Evolutionary conservation across 495 filamentous ascomycete species (phyloP).

Genomic region (Aspergillus nidulans): DNA sequence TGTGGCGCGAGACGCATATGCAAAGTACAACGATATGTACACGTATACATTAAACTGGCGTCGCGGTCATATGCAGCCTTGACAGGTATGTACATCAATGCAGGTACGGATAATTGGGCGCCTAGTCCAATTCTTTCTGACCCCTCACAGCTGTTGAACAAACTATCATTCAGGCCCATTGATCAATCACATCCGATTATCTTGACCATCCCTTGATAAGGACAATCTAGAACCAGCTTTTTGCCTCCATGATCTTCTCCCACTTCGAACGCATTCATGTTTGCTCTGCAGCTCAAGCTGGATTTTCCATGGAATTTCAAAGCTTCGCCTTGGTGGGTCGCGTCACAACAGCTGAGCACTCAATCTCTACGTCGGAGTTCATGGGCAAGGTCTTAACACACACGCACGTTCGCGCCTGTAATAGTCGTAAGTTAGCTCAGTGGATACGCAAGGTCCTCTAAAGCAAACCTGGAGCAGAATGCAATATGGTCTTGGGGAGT

Average conservation of each 20-base stretch:
- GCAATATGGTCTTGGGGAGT: not conserved
- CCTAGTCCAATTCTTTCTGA: not conserved
- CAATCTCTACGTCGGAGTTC: slow-evolving; percentile 68
- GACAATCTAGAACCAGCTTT: too few relatives aligned
- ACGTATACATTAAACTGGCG: not conserved
- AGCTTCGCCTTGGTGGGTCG: slow-evolving; percentile 8
- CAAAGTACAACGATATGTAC: not conserved
- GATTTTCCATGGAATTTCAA: not conserved
- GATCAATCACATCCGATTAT: not conserved
- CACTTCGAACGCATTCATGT: too few relatives aligned
- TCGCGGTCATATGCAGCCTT: not conserved
- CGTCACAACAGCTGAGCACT: slow-evolving; percentile 42
- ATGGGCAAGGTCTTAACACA: slow-evolving; percentile 60
- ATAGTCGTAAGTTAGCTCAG: not conserved
- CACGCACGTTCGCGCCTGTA: slow-evolving; percentile 57
- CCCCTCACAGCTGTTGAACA: not conserved
- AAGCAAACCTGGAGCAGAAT: not conserved
- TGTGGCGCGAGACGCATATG: not conserved
- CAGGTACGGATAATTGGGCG: not conserved
- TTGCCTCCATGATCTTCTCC: too few relatives aligned
- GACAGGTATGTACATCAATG: not conserved
- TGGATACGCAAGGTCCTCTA: not conserved
- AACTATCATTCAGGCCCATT: not conserved
- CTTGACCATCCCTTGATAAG: too few relatives aligned
- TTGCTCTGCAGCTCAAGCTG: not conserved